A percentile compares a stretch with the other conserved stretches of the same genome.
These are phyloP conservation scores for Omphalotus olearius DNA, from an alignment of 1,284 basidiomycete genomes.

Conservation along the genomic window DNA sequence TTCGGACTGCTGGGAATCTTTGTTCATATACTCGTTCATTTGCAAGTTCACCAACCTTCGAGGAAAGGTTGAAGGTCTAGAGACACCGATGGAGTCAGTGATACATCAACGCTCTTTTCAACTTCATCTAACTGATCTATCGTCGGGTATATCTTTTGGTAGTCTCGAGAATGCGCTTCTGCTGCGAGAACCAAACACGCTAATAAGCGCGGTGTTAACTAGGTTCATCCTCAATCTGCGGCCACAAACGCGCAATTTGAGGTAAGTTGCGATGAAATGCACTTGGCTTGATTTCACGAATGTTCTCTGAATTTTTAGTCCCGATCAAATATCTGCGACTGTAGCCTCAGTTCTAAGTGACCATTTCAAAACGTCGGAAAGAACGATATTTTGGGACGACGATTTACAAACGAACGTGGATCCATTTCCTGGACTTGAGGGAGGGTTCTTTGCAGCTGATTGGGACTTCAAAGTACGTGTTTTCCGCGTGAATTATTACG, in stretches of 20 bases:
- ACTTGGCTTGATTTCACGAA: constrained; percentile 24
- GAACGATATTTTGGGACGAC: constrained; percentile 76
- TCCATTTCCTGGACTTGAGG: constrained; percentile 58
- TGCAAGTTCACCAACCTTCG: constrained; percentile 73
- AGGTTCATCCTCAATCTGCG: constrained; percentile 75
- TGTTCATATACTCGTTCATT: constrained; percentile 80
- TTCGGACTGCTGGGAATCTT: constrained; percentile 76
- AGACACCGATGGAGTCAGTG: constrained; percentile 76
- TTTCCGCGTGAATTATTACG: constrained; percentile 19
- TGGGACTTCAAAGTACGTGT: constrained; percentile 74
- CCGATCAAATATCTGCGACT: constrained; percentile 72
- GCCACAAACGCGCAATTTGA: constrained; percentile 81
- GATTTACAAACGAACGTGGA: constrained; percentile 59
- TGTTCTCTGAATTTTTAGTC: constrained; percentile 40
- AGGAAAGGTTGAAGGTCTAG: constrained; percentile 69
- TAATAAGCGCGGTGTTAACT: constrained; percentile 65
- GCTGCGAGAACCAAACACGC: constrained; percentile 60
- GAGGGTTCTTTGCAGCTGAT: constrained; percentile 66
- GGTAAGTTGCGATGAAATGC: constrained; percentile 46
- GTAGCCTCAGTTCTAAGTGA: constrained; percentile 63
- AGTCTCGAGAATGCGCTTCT: constrained; percentile 77
- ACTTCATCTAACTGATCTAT: constrained; percentile 13
- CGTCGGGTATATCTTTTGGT: constrained; percentile 19
- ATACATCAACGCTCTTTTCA: constrained; percentile 13
- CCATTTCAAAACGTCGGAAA: constrained; percentile 64